These are phyloP conservation scores for Penicillium decumbens DNA, from an alignment of 2,329 filamentous ascomycete species.

Conservation along the genomic window DNA sequence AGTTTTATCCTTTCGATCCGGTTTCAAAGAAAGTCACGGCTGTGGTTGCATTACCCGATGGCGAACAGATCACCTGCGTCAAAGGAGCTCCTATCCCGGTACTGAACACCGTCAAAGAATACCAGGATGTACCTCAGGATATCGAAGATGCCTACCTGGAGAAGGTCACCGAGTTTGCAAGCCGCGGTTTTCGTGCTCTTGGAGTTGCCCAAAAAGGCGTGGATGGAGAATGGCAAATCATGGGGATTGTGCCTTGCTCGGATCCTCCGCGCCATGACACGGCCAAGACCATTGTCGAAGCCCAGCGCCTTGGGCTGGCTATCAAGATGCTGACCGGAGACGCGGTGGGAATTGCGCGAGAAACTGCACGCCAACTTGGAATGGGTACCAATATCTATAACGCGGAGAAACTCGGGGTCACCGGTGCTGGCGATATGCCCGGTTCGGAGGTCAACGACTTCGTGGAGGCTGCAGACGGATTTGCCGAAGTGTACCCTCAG, in stretches of 20 bases:
- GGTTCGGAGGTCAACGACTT: constrained; percentile 93
- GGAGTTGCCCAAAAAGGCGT: constrained; percentile 87
- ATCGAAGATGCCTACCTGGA: constrained; percentile 83
- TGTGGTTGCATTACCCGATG: constrained; percentile 74
- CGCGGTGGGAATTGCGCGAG: constrained; percentile 85
- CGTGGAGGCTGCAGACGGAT: constrained; percentile 90
- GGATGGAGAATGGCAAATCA: constrained; percentile 78
- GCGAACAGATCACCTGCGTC: constrained; percentile 80
- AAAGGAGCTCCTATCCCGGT: constrained; percentile 89
- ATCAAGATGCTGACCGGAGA: constrained; percentile 98
- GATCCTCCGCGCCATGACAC: constrained; percentile 89
- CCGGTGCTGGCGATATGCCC: constrained; percentile 86
- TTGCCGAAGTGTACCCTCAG: constrained; percentile 90
- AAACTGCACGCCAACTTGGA: constrained; percentile 85
- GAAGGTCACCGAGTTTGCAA: constrained; percentile 86
- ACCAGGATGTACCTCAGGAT: constrained; percentile 70
- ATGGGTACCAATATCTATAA: constrained; percentile 93
- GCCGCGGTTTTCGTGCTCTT: constrained; percentile 88
- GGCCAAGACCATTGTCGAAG: constrained; percentile 82
- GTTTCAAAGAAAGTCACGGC: constrained; percentile 91
- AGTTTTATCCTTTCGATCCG: constrained; percentile 85
- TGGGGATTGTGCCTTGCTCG: constrained; percentile 91
- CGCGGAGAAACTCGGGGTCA: constrained; percentile 83
- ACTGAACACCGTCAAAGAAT: constrained; percentile 79
- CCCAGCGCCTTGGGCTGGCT: constrained; percentile 78